phyloP scores from a whole-genome alignment of 225 moss, liverwort and hornwort genomes.

The Neckera pumila region DNA sequence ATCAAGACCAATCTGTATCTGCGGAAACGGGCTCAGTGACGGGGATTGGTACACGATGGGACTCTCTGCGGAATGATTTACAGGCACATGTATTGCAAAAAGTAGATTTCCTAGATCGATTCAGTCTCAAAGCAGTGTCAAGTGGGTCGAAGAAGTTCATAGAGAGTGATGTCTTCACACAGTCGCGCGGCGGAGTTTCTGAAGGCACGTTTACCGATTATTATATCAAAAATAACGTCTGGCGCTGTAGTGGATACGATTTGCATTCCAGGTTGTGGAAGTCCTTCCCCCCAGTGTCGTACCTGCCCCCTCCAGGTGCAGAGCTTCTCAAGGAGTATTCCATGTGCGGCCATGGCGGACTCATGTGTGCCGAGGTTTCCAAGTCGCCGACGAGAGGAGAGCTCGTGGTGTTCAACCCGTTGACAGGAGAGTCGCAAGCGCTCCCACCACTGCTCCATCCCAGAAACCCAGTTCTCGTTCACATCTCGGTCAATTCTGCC shows the following conservation, averaged over 20 bases:
- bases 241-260: neutral
- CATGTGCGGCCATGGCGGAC: neutral
- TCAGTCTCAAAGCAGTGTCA: neutral
- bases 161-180: neutral
- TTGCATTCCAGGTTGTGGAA: neutral
- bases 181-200: neutral
- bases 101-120: neutral
- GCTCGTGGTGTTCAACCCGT: conserved; percentile 8
- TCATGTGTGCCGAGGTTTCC: conserved; percentile 1
- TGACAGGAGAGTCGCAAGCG: neutral
- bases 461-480: conserved; percentile 6
- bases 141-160: neutral
- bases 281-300: neutral
- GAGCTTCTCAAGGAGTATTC: conserved; percentile 8
- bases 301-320: neutral
- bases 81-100: neutral
- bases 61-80: neutral
- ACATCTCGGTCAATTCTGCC: neutral
- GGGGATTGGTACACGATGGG: neutral
- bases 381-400: neutral
- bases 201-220: neutral
- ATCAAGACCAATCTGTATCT: neutral
- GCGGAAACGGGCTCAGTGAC: neutral
- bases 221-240: neutral
- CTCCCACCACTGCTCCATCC: neutral